These are phyloP conservation scores for Pleurotus ostreatus DNA, from an alignment of 768 basidiomycete species.

Conservation along the genomic window DNA sequence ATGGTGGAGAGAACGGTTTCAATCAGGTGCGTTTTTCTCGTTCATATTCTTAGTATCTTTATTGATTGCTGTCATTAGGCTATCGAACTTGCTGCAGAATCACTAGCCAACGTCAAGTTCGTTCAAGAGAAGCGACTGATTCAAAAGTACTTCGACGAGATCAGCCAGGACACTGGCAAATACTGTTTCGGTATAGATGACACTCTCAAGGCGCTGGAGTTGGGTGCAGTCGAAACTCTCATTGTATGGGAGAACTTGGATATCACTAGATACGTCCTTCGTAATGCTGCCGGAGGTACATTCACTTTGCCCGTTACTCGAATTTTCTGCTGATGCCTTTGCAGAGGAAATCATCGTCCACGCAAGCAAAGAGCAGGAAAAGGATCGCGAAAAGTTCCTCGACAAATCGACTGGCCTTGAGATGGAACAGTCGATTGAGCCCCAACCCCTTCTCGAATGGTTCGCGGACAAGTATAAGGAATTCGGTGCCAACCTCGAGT, in stretches of 20 bases:
- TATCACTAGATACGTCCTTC: slow-evolving; percentile 79
- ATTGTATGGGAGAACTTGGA: slow-evolving; percentile 99
- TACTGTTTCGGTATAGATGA: slow-evolving; percentile 99
- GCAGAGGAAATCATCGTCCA: slow-evolving; percentile 84
- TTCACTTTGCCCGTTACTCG: not conserved
- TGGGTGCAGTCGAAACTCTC: slow-evolving; percentile 94
- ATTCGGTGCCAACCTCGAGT: slow-evolving; percentile 93
- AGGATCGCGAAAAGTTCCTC: slow-evolving; percentile 90
- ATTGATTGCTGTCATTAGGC: slow-evolving; percentile 48
- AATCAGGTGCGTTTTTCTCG: slow-evolving; percentile 74
- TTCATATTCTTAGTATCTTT: slow-evolving; percentile 1
- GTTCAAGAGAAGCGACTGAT: slow-evolving; percentile 99
- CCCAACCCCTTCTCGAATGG: slow-evolving; percentile 92
- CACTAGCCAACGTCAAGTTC: slow-evolving; percentile 97
- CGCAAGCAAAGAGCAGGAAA: slow-evolving; percentile 77
- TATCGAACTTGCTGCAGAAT: slow-evolving; percentile 94
- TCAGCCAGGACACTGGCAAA: slow-evolving; percentile 92
- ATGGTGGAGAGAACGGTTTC: slow-evolving; percentile 98
- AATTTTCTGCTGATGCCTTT: slow-evolving; percentile 1
- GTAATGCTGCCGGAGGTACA: slow-evolving; percentile 88
- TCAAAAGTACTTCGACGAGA: slow-evolving; percentile 98
- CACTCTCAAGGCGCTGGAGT: slow-evolving; percentile 92
- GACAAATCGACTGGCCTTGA: slow-evolving; percentile 94
- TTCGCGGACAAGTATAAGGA: slow-evolving; percentile 98
- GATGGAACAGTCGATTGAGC: slow-evolving; percentile 87